Base-by-base conservation (phyloP, 2,329 filamentous ascomycete genomes). In the Pezicula radicicola region DNA sequence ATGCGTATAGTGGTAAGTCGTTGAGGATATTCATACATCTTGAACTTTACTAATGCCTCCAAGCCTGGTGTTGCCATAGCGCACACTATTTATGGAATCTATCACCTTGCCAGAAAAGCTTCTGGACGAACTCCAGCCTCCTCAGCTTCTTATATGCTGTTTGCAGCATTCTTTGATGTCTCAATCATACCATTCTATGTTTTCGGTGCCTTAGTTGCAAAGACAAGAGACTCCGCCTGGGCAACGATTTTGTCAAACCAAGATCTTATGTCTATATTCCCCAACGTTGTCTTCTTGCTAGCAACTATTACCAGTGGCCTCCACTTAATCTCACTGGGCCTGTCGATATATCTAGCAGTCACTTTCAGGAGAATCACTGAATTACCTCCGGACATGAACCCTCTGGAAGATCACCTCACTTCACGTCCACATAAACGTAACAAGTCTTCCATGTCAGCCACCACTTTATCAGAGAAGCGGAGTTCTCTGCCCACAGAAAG, bases 331-430 rank as follows among this genome's bases (percentile, higher is more conserved):
- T 89, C 89, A 2, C 70, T 94, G 1, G 69, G 75, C 16, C 74
- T 95, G 35, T 89, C 89, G 5, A 66, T 89, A 30, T 97, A 88
- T 72, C 76, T 97, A 25, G 83, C 84, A 15, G 67, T 89, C 48
- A 81, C 88, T 60, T 97, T 97, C 81, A 83, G 86, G 39, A 87
- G 88, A 64, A 97, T 97, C 62, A 78, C 85, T 5, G 76, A 79
- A 18, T 79, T 97, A 67, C 93, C 93, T 6, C 92, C 93, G 0
- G 93, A 97, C 65, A 91, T 96, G 88, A 97, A 97, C 67, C 93
- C 93, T 2, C 77, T 97, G 13, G 92, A 97, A 67, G 84, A 89
- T 59, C 86, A 93, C 63, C 74, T 96, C 52, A 97, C 91, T 1
- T 85, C 89, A 10, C 82, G 86, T 21, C 74, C 71, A 52, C 91